These are phyloP conservation scores for Apophysomyces ossiformis DNA, from an alignment of 371 early-diverging fungal species.

Conservation along the genomic window DNA sequence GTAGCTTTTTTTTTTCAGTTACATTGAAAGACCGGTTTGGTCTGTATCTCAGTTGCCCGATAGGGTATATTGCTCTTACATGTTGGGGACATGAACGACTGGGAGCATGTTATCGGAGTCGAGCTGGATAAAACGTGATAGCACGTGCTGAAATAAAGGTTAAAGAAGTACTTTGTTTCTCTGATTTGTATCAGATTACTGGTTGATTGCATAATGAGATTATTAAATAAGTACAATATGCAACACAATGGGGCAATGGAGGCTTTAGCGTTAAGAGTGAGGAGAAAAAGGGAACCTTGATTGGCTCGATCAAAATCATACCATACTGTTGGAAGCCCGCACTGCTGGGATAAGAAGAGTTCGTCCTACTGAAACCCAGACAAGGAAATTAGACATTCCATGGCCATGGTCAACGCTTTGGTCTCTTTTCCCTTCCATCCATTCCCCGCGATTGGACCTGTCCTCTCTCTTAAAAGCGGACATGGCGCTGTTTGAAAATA, in stretches of 20 bases:
- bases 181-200: too few relatives aligned
- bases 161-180: too few relatives aligned
- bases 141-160: background rate
- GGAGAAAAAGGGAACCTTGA: background rate
- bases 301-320: slow-evolving; percentile 10
- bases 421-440: too few relatives aligned
- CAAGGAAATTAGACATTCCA: background rate
- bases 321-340: slow-evolving; percentile 1
- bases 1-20: background rate
- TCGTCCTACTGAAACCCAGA: background rate
- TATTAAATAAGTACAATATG: background rate
- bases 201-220: background rate
- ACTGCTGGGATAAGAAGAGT: background rate
- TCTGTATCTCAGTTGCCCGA: slow-evolving; percentile 8
- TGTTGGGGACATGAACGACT: background rate
- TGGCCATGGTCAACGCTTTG: background rate
- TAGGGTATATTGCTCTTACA: slow-evolving; percentile 5
- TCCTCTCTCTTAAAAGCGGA: background rate
- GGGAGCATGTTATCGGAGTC: background rate
- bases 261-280: slow-evolving; percentile 1
- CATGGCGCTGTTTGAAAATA: background rate
- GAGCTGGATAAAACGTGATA: background rate
- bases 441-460: too few relatives aligned
- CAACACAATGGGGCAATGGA: background rate
- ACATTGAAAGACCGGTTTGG: background rate